Percentiles rank a stretch among this genome's conserved stretches.
phyloP scores from a whole-genome alignment of 176 grass and related monocot species.

The Cenchrus purpureus region DNA sequence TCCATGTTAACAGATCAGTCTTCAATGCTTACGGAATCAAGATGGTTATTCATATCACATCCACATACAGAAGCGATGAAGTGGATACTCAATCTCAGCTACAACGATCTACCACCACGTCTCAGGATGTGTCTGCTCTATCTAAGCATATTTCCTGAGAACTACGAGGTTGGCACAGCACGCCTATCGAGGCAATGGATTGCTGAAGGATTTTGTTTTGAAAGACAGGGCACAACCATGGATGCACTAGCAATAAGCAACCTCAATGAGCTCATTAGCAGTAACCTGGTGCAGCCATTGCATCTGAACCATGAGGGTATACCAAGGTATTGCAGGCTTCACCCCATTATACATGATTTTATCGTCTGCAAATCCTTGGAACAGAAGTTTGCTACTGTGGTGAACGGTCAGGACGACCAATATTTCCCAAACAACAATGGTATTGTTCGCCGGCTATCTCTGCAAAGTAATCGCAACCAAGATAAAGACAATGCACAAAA shows the following conservation, averaged over 20 bases:
- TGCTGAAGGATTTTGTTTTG: slow-evolving; percentile 34
- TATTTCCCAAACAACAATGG: too few species aligned
- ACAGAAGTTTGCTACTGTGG: slow-evolving; percentile 51
- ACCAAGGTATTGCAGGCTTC: slow-evolving; percentile 25
- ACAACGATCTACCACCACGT: slow-evolving; percentile 39
- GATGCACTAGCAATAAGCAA: slow-evolving; percentile 28
- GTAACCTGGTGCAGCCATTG: slow-evolving; percentile 35
- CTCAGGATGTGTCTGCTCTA: slow-evolving; percentile 47
- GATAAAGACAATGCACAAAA: too few species aligned
- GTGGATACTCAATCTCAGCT: slow-evolving; percentile 48
- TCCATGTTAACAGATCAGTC: too few species aligned
- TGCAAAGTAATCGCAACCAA: too few species aligned
- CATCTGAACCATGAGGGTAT: slow-evolving; percentile 8
- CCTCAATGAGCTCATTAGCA: slow-evolving; percentile 50
- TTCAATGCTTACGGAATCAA: background rate
- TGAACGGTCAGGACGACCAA: too few species aligned
- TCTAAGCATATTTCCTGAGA: slow-evolving; percentile 46
- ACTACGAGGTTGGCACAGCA: slow-evolving; percentile 27
- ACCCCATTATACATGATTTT: slow-evolving; percentile 50
- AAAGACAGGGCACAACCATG: background rate
- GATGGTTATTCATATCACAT: background rate
- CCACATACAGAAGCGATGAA: slow-evolving; percentile 5
- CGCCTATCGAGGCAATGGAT: slow-evolving; percentile 49
- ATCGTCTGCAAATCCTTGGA: slow-evolving; percentile 48
- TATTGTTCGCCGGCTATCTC: too few species aligned